Percentiles rank a stretch among this genome's conserved stretches.
Evolutionary conservation across 257 asterid genomes (phyloP).

Genomic region (Mitragyna speciosa): DNA sequence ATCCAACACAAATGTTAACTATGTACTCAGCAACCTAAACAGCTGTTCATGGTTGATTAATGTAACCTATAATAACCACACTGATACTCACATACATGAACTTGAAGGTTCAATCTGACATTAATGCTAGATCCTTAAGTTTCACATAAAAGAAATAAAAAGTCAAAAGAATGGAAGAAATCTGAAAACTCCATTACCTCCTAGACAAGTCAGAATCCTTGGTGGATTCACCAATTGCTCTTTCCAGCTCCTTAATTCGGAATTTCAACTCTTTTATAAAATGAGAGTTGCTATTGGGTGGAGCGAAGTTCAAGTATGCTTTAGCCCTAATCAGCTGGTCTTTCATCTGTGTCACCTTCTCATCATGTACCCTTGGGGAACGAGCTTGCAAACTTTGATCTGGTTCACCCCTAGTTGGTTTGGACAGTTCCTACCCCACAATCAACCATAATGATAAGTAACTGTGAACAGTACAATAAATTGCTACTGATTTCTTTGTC

Average conservation of each 20-base stretch:
- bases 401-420: conserved; percentile 27
- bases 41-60: neutral
- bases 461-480: conserved; percentile 15
- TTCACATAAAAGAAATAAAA: neutral
- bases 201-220: conserved; percentile 63
- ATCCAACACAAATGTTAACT: neutral
- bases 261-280: conserved; percentile 76
- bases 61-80: neutral
- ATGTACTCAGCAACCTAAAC: neutral
- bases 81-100: neutral
- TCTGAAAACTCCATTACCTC: conserved; percentile 44
- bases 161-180: conserved; percentile 1
- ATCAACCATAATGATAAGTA: conserved; percentile 15
- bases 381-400: conserved; percentile 32
- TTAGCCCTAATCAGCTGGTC: conserved; percentile 86
- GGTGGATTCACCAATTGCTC: conserved; percentile 54
- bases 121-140: neutral
- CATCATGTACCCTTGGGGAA: conserved; percentile 44
- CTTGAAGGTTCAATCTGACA: neutral
- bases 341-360: conserved; percentile 76
- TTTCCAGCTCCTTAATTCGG: conserved; percentile 82
- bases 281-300: conserved; percentile 72
- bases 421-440: conserved; percentile 48
- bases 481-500: neutral
- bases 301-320: conserved; percentile 59